Conservation (phyloP, 139 green algal genomes). For the Chlorella vulgaris region DNA sequence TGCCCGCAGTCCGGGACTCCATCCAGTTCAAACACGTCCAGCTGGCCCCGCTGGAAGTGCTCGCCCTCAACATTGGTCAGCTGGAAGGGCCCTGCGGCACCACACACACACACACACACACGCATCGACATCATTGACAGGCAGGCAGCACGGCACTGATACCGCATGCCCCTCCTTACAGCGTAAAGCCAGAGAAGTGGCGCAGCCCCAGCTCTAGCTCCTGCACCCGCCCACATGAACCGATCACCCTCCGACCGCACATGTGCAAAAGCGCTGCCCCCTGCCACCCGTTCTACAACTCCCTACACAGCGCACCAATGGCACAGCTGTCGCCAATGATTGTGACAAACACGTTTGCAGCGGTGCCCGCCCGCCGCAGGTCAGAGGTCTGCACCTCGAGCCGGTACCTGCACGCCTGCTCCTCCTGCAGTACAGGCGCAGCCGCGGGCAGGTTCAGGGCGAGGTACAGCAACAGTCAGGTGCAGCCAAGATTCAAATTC, state of each 20-base stretch:
- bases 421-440: not conserved
- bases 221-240: too few species aligned
- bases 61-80: conserved; percentile 20
- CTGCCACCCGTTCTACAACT: not conserved
- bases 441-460: too few species aligned
- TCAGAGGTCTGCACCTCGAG: conserved; percentile 33
- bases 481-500: too few species aligned
- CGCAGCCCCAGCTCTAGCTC: too few species aligned
- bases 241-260: not conserved
- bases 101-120: too few species aligned
- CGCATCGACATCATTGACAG: too few species aligned
- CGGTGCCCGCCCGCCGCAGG: conserved; percentile 10
- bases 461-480: too few species aligned
- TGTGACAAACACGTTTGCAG: conserved; percentile 18
- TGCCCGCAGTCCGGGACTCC: conserved; percentile 52
- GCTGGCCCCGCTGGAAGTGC: conserved; percentile 64
- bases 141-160: too few species aligned
- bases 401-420: conserved; percentile 14
- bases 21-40: conserved; percentile 60
- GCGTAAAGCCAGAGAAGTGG: too few species aligned
- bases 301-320: conserved; percentile 11
- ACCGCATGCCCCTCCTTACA: too few species aligned
- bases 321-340: conserved; percentile 1
- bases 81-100: conserved; percentile 46
- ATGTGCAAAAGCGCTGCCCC: not conserved